These are phyloP conservation scores for Colletotrichum sp. DNA, from an alignment of 2,329 filamentous ascomycete genomes.

Conservation along the genomic window DNA sequence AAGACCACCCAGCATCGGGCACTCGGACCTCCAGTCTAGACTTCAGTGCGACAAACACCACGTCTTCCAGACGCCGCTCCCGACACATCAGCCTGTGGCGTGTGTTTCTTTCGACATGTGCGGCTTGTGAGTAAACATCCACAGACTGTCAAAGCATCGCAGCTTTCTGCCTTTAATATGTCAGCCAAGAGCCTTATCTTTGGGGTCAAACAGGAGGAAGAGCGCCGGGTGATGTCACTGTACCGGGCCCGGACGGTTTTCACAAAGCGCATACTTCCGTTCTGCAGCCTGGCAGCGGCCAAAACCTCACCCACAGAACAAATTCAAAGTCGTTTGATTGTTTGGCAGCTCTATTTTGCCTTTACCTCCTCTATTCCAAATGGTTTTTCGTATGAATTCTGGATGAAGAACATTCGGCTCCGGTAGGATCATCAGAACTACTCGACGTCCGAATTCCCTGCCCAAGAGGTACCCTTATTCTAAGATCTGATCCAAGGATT, in stretches of 20 bases:
- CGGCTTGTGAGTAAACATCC: background rate
- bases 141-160: constrained; percentile 4
- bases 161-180: background rate
- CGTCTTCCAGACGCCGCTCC: background rate
- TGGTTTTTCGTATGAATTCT: background rate
- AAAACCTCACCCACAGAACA: background rate
- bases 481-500: background rate
- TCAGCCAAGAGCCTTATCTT: background rate
- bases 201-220: background rate
- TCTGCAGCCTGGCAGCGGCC: background rate
- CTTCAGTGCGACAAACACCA: background rate
- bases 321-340: background rate
- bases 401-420: background rate
- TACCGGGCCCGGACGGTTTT: background rate
- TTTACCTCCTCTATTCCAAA: background rate
- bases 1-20: background rate
- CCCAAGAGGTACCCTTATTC: background rate
- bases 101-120: background rate
- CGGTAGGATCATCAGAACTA: background rate
- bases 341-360: background rate
- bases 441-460: background rate
- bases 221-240: background rate
- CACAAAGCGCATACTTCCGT: background rate
- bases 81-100: background rate
- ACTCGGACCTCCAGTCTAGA: background rate